Conservation (phyloP, 306 rosid species). For the Prunus armeniaca region DNA sequence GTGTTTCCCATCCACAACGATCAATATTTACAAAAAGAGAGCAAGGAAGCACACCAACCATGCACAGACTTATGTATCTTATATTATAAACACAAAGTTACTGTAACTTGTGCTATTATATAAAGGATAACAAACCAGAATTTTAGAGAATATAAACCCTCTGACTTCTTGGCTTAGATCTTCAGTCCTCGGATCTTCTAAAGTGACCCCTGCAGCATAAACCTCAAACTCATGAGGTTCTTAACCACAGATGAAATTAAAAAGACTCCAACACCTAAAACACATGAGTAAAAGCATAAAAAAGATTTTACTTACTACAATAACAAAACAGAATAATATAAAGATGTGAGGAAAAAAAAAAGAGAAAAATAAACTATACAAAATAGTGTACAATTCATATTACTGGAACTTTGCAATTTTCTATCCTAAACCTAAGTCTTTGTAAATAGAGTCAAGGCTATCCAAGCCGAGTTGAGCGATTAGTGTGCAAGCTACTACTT, state of each 20-base stretch:
- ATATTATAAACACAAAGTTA: not conserved
- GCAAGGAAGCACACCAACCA: not conserved
- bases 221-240: conserved; percentile 12
- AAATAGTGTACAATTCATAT: not conserved
- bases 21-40: not conserved
- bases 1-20: not conserved
- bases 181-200: conserved; percentile 96
- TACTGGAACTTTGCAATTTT: not conserved
- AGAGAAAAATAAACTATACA: not conserved
- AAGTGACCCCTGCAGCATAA: conserved; percentile 66
- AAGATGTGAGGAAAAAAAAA: not conserved
- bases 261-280: not conserved
- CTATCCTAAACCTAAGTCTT: not conserved
- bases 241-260: not conserved
- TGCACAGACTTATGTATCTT: not conserved
- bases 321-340: not conserved
- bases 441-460: not conserved
- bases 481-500: not conserved
- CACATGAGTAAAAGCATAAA: not conserved
- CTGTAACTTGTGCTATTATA: not conserved
- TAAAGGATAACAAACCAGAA: conserved; percentile 68
- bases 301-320: not conserved
- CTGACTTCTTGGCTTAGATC: conserved; percentile 99
- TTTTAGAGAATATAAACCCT: conserved; percentile 94
- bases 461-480: not conserved